Base-by-base conservation (phyloP, 306 rosid species). In the Begonia fuchsioides region DNA sequence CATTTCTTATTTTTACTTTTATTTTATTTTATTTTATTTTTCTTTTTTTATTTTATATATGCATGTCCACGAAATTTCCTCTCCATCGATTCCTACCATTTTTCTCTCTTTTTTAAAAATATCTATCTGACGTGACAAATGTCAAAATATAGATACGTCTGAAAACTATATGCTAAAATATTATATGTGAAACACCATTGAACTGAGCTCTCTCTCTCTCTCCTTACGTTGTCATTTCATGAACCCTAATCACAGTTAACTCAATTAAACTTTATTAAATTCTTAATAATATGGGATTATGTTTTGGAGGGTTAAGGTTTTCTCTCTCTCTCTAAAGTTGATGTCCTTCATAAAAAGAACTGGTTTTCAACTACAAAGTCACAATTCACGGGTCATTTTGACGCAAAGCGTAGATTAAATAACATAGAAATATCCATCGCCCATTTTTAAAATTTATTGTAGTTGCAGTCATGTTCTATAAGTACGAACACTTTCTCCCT, bases 61-160 rank as follows among this genome's bases (percentile, higher is more conserved):
- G 44, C 0, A 40, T 5, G 59, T 70, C 79, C 63, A 57, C 71
- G 87, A 78, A 82, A 61, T 57, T 73, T 54, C 84, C 70, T 75
- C 43, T 15, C 26, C n/a, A 39, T 9, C 69, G 78, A 55, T 72
- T 77, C 86, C 80, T 16, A 77, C 54, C 64, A 61, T n/a, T 16
- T 55, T 41, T 12, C n/a, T n/a, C 19, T n/a, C 1, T n/a, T 2
- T 41, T 41, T n/a, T 6, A 41, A 10, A 11, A 10, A 11, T 13
- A 4, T 10, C 12, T n/a, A 41, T 41, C 11, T 10, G 14, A 11
- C 1, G 14, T 41, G 45, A 10, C 14, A 41, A 8, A 41, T n/a
- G 14, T 41, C 45, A 1, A 10, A 41, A 10, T 11, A 41, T 40
- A 10, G 45, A 41, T n/a, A n/a, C 6, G 6, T 41, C 12, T 41